Base-by-base conservation (phyloP, 108 stramenopile species). In the Cyclotella atomus region DNA sequence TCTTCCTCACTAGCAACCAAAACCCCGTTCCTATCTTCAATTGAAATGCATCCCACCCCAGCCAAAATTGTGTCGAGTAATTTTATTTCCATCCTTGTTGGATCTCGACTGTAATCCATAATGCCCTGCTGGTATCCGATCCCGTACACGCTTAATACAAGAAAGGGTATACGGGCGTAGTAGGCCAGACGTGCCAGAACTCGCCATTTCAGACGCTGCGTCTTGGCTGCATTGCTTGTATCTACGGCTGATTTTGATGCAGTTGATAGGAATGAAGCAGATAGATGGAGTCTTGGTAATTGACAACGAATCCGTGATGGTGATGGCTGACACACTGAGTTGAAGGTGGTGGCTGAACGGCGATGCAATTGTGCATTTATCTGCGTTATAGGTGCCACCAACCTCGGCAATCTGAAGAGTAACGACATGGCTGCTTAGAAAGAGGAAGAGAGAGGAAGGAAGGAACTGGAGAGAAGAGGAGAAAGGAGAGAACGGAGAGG, bases 101-200 rank as follows among this genome's bases (percentile, higher is more conserved):
- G 71, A 15, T 82, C 81, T 27, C 81, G 54, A n/a, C 74, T 47
- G 47, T 73, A 85, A 36, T 87, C 89, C 72, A 86, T 76, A 30
- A 88, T 89, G 23, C 91, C 91, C 59, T 88, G 87, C 68, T 90
- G 85, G 46, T 92, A 92, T 21, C 91, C 91, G 5, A 92, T 76
- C 1, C 83, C 75, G 56, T 87, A 92, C 0, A 92, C 77, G 21
- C 87, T 85, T 8, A 86, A 55, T 6, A 89, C 67, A 19, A 92
- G 69, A 55, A 88, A 75, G 8, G 89, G 91, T 30, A 92, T 83
- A 14, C 91, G 79, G 27, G 82, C 36, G 27, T 83, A 73, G 44
- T 74, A 81, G 0, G 49, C 68, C 20, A 81, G 29, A n/a, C 79
- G 60, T 33, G 79, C 79, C n/a, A 81, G 36, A 19, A 69, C 30